phyloP scores from a whole-genome alignment of 2,329 filamentous ascomycete species.

The Claviceps paspali region DNA sequence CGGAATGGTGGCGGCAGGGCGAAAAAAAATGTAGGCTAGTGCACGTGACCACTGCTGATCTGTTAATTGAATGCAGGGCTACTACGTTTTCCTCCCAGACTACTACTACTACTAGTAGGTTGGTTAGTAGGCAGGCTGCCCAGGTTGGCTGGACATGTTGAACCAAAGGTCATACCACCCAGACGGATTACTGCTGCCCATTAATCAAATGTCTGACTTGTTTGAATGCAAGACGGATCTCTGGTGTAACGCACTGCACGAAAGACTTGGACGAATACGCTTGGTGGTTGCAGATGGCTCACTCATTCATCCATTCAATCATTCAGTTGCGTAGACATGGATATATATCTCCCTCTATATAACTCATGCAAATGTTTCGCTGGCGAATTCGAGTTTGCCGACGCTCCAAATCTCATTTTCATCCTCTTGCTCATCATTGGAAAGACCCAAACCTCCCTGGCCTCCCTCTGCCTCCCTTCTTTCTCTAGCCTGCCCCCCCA shows the following conservation, averaged over 20 bases:
- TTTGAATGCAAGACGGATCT: too few species aligned
- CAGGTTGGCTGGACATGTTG: too few species aligned
- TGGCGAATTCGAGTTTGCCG: constrained; percentile 67
- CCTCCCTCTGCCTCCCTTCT: constrained; percentile 85
- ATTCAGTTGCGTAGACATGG: not conserved
- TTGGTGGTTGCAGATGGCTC: too few species aligned
- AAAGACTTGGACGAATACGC: not conserved
- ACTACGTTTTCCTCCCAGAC: too few species aligned
- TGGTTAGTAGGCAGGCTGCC: too few species aligned
- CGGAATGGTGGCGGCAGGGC: not conserved
- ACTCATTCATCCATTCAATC: not conserved
- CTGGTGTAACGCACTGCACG: too few species aligned
- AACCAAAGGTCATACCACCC: too few species aligned
- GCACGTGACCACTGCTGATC: constrained; percentile 9
- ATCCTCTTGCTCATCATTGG: constrained; percentile 85
- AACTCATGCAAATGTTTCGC: constrained; percentile 37
- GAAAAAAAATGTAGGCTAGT: not conserved
- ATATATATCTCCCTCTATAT: not conserved
- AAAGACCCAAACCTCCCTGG: constrained; percentile 67
- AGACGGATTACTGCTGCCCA: too few species aligned
- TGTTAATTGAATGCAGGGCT: too few species aligned
- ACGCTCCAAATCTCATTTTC: constrained; percentile 94
- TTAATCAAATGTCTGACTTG: not conserved
- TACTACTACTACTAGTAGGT: too few species aligned
- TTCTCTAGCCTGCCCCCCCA: constrained; percentile 79